These are phyloP conservation scores for Strobilomyces echinocephalus DNA, from an alignment of 768 basidiomycete species.

Conservation along the genomic window DNA sequence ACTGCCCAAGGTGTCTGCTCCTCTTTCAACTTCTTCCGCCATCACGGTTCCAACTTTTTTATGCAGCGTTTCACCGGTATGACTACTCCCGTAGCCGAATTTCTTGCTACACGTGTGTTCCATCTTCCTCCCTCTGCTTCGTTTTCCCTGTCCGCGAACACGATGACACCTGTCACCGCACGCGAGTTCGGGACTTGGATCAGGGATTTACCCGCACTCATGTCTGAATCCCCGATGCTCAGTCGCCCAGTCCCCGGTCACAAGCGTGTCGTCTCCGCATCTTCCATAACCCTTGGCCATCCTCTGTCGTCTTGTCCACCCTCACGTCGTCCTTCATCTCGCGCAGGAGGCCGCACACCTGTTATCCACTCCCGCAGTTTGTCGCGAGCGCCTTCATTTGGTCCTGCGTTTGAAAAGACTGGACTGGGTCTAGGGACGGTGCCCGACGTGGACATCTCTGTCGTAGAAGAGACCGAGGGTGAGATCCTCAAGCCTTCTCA, in stretches of 20 bases:
- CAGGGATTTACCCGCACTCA: constrained; percentile 69
- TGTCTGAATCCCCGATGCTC: constrained; percentile 40
- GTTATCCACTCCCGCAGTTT: constrained; percentile 51
- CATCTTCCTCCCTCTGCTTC: constrained; percentile 61
- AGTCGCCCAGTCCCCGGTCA: constrained; percentile 39
- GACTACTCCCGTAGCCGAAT: constrained; percentile 81
- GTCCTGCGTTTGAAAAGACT: constrained; percentile 38
- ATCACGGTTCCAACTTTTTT: constrained; percentile 80
- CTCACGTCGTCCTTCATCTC: constrained; percentile 68
- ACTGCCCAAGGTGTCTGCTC: constrained; percentile 75
- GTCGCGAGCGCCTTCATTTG: constrained; percentile 62
- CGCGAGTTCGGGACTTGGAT: constrained; percentile 84
- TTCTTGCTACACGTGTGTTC: constrained; percentile 81
- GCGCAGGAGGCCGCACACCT: constrained; percentile 54
- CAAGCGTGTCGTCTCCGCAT: constrained; percentile 52
- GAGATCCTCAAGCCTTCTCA: constrained; percentile 24
- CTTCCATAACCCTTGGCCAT: constrained; percentile 57
- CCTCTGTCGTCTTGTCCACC: constrained; percentile 59
- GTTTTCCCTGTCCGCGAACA: constrained; percentile 15
- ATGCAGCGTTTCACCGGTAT: constrained; percentile 87
- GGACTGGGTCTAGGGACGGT: constrained; percentile 48
- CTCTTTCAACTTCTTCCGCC: constrained; percentile 78
- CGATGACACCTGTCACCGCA: constrained; percentile 53
- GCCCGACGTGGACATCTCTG: constrained; percentile 40
- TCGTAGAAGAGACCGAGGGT: constrained; percentile 41